phyloP scores from a whole-genome alignment of 2,329 filamentous ascomycete genomes.

The Penicillium expansum region DNA sequence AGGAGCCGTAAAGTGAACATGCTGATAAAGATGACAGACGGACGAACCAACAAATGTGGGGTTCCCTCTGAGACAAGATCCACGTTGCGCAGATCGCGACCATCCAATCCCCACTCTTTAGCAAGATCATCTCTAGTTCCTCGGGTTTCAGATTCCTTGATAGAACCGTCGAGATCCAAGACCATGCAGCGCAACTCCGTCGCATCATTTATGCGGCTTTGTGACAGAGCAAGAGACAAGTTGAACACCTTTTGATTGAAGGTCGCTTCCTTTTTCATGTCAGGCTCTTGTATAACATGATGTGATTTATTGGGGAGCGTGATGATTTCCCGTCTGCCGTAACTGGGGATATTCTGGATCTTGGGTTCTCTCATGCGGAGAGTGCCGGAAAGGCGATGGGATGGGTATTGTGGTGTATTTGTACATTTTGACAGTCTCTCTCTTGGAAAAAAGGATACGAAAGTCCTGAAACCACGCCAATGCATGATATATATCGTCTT shows the following conservation, averaged over 20 bases:
- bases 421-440: neutral
- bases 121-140: conserved; percentile 23
- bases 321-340: neutral
- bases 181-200: conserved; percentile 5
- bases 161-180: neutral
- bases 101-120: conserved; percentile 21
- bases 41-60: conserved; percentile 36
- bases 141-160: conserved; percentile 2
- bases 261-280: neutral
- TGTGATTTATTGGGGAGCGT: conserved; percentile 3
- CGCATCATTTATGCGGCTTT: conserved; percentile 7
- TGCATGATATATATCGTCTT: neutral
- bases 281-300: conserved; percentile 1
- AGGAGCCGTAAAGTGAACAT: conserved; percentile 39
- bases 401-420: neutral
- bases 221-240: neutral
- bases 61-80: conserved; percentile 35
- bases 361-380: neutral
- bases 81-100: conserved; percentile 34
- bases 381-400: neutral
- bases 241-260: conserved; percentile 6
- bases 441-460: neutral
- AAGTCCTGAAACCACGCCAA: neutral
- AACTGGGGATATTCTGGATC: neutral
- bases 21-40: conserved; percentile 34